Evolutionary conservation across 441 rosid species (phyloP).

Genomic region (Melastoma candidum): DNA sequence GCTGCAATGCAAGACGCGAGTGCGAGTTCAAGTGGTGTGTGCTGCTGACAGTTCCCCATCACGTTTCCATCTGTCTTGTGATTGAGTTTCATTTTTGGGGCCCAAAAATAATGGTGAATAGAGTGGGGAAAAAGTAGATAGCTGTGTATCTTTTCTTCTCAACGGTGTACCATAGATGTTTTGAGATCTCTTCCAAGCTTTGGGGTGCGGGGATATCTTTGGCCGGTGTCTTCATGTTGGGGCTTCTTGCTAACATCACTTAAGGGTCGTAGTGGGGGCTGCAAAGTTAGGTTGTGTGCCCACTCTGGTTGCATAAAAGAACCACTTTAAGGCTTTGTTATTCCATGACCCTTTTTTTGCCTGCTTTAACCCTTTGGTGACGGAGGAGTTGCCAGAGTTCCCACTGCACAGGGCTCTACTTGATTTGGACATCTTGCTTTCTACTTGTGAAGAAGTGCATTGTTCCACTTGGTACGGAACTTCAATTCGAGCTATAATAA

Average conservation of each 20-base stretch:
- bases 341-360: constrained; percentile 2
- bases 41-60: too few relatives aligned
- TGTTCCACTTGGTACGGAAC: too few relatives aligned
- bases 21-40: too few relatives aligned
- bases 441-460: too few relatives aligned
- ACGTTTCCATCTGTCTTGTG: constrained; percentile 11
- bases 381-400: not conserved
- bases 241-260: constrained; percentile 11
- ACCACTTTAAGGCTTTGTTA: constrained; percentile 18
- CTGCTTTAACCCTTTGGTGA: not conserved
- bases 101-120: constrained; percentile 33
- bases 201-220: constrained; percentile 16
- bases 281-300: constrained; percentile 14
- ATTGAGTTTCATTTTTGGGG: constrained; percentile 23
- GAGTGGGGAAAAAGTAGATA: constrained; percentile 16
- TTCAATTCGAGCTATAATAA: too few relatives aligned
- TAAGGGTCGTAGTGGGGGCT: constrained; percentile 18
- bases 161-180: constrained; percentile 10
- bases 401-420: constrained; percentile 7
- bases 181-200: constrained; percentile 19
- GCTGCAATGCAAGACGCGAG: too few relatives aligned
- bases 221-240: constrained; percentile 29
- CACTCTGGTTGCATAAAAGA: constrained; percentile 22
- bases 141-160: constrained; percentile 18
- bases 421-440: constrained; percentile 1